phyloP scores from a whole-genome alignment of 768 basidiomycete genomes.

The Tricholoma sp. region DNA sequence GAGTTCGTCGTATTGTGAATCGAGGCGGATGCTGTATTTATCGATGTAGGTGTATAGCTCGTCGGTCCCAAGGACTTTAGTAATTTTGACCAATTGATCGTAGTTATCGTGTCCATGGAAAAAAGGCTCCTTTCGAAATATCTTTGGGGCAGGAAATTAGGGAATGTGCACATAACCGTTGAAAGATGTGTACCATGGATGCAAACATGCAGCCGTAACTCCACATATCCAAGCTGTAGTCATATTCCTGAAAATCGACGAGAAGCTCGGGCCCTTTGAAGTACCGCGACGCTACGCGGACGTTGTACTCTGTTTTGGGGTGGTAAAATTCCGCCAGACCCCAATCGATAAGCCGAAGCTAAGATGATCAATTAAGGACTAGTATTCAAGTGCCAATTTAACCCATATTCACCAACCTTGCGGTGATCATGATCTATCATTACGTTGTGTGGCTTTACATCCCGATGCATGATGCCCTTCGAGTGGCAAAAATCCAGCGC shows the following conservation, averaged over 20 bases:
- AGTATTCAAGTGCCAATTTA: neutral
- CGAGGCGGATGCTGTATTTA: conserved; percentile 93
- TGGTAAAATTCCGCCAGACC: conserved; percentile 98
- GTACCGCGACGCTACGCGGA: conserved; percentile 94
- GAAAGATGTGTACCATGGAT: conserved; percentile 67
- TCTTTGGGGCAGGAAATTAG: conserved; percentile 41
- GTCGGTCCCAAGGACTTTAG: conserved; percentile 95
- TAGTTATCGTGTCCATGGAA: conserved; percentile 99
- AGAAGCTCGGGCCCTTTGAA: conserved; percentile 97
- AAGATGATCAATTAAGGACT: conserved; percentile 11
- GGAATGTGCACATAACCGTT: conserved; percentile 6
- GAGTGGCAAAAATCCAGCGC: conserved; percentile 98
- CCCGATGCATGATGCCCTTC: conserved; percentile 97
- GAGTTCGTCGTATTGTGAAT: conserved; percentile 94
- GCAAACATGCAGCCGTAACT: conserved; percentile 99
- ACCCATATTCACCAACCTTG: conserved; percentile 51
- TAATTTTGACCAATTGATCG: conserved; percentile 96
- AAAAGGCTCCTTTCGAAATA: conserved; percentile 98
- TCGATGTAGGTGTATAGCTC: conserved; percentile 90
- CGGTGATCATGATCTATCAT: conserved; percentile 99
- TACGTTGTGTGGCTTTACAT: conserved; percentile 98
- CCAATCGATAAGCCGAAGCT: conserved; percentile 98
- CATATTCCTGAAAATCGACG: conserved; percentile 98
- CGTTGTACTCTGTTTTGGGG: conserved; percentile 96
- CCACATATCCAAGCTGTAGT: conserved; percentile 99